Evolutionary conservation across 1,284 basidiomycete species (phyloP), one percentile per base, ranked within the genome.

Genomic region (Malassezia arunalokei): DNA sequence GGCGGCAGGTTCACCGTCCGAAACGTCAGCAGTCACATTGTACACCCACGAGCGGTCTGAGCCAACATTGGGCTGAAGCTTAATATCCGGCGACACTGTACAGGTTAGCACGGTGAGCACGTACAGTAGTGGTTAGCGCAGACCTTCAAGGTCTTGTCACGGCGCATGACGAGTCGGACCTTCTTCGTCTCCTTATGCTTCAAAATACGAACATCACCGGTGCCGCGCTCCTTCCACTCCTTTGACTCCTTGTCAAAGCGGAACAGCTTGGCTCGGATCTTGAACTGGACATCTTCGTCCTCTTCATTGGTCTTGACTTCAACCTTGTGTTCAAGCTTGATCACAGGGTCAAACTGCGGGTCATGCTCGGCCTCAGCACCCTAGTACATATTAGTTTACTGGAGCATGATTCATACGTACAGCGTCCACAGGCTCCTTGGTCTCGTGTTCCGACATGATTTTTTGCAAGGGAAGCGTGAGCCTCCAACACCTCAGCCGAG

Each of bases 131-230:
- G 94, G 79, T 99, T 99, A 57, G 94, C 94, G 78, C 94, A 98
- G 75, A 98, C 91, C 77, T 99, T 98, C 76, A 91, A 81, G 43
- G 94, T 98, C 84, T 96, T 96, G 81, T 99, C 94, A 76, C 94
- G 86, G 77, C 94, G 81, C 94, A 99, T 99, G 73, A 99, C 89
- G 59, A 99, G 82, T 58, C 94, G 82, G 67, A 94, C 81, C 78
- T 95, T 96, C 78, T 84, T 83, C 40, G 84, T 86, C 43, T 58
- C 81, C 76, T 86, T 90, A 79, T 94, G 86, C 71, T 83, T 78
- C 45, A 73, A 58, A 17, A 72, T 53, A 33, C 69, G 64, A 2
- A 72, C 69, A 31, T 72, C 69, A 8, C 69, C 69, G 8, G 69
- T 72, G 24, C 69, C 88, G 40, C 89, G 78, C 77, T 96, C 91